phyloP scores from a whole-genome alignment of 257 asterid species.

The Henckelia pumila region DNA sequence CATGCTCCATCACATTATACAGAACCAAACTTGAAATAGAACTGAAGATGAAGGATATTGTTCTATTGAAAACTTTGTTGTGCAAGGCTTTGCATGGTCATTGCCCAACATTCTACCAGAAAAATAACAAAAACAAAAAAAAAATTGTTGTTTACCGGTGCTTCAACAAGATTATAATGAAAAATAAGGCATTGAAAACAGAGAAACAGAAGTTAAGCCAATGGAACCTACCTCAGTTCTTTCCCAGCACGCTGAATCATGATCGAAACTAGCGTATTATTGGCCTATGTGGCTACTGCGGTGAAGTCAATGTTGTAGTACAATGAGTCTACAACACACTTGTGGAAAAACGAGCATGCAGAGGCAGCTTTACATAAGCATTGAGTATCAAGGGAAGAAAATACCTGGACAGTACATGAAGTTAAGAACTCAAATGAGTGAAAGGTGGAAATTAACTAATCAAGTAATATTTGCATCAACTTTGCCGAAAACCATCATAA shows the following conservation, averaged over 20 bases:
- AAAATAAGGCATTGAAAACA: neutral
- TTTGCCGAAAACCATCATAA: neutral
- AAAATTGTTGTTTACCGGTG: neutral
- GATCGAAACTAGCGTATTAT: conserved; percentile 63
- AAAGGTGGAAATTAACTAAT: neutral
- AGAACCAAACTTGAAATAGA: neutral
- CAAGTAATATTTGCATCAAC: neutral
- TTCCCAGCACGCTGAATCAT: conserved; percentile 87
- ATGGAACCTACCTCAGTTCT: conserved; percentile 46
- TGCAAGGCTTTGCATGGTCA: neutral
- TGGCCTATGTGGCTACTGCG: conserved; percentile 52
- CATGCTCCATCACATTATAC: conserved; percentile 7
- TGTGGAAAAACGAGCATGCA: conserved; percentile 66
- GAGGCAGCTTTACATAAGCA: conserved; percentile 79
- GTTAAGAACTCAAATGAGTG: conserved; percentile 17
- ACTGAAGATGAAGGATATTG: neutral
- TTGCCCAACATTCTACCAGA: conserved; percentile 5
- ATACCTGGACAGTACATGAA: conserved; percentile 47
- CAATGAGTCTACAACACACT: conserved; percentile 74
- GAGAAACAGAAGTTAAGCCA: conserved; percentile 4
- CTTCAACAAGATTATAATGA: neutral
- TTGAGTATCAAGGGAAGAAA: conserved; percentile 69
- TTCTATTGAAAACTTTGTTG: neutral
- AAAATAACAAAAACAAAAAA: conserved; percentile 7
- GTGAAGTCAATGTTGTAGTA: conserved; percentile 77